Conservation (phyloP, 495 filamentous ascomycete genomes). For the Coniosporium apollinis region DNA sequence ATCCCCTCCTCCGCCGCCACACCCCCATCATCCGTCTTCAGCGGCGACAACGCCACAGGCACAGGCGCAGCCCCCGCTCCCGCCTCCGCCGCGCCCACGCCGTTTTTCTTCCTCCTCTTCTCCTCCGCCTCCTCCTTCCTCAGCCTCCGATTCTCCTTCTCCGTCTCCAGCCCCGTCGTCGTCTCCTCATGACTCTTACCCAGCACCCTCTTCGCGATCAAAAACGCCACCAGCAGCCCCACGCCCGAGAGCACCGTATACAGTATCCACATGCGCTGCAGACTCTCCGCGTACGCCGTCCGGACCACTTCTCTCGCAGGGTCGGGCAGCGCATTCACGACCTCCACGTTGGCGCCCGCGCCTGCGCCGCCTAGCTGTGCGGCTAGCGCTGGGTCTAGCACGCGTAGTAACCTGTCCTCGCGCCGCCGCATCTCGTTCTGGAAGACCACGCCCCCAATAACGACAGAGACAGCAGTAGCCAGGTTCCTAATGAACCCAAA, state of each 20-base stretch:
- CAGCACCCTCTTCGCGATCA: conserved; percentile 24
- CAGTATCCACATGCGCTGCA: conserved; percentile 33
- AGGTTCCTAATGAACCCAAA: conserved; percentile 61
- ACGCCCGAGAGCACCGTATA: conserved; percentile 24
- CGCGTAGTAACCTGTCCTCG: conserved; percentile 6
- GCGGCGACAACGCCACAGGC: background rate
- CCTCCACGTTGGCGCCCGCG: conserved; percentile 28
- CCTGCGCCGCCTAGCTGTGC: conserved; percentile 23
- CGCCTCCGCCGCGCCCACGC: background rate
- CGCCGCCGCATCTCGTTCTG: conserved; percentile 35
- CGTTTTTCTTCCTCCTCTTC: conserved; percentile 8
- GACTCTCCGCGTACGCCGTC: conserved; percentile 24
- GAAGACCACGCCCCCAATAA: conserved; percentile 70
- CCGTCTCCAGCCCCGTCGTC: conserved; percentile 23
- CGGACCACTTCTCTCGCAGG: conserved; percentile 18
- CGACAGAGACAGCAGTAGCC: conserved; percentile 51
- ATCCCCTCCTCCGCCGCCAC: background rate
- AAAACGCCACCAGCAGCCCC: conserved; percentile 20
- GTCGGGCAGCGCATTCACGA: conserved; percentile 22
- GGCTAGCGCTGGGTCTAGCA: conserved; percentile 19
- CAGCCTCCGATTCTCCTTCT: conserved; percentile 17
- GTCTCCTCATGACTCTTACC: conserved; percentile 20
- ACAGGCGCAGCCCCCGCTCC: background rate
- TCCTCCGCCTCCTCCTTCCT: conserved; percentile 12
- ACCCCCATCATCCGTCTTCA: conserved; percentile 1